These are phyloP conservation scores for Dittrichia graveolens DNA, from an alignment of 129 eudicot species.

Conservation along the genomic window DNA sequence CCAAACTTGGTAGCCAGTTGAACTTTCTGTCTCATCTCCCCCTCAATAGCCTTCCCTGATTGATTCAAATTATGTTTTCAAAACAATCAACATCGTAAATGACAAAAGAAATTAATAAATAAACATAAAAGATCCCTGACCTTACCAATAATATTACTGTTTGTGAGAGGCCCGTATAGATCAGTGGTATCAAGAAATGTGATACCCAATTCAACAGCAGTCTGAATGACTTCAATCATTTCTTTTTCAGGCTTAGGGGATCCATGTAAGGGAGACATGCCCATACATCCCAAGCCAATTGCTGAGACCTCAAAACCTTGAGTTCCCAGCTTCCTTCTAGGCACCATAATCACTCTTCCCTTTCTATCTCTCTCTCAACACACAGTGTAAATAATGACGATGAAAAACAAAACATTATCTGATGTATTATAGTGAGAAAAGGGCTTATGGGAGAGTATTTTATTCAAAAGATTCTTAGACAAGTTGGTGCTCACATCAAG, in stretches of 20 bases:
- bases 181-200: constrained; percentile 60
- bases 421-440: constrained; percentile 6
- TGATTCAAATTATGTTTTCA: too few species aligned
- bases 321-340: constrained; percentile 55
- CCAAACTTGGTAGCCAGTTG: constrained; percentile 58
- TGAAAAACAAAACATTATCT: constrained; percentile 8
- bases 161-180: constrained; percentile 52
- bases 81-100: neutral
- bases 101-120: neutral
- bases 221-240: constrained; percentile 47
- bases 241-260: constrained; percentile 46
- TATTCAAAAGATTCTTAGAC: constrained; percentile 17
- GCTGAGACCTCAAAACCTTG: constrained; percentile 57
- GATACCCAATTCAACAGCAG: constrained; percentile 49
- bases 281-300: constrained; percentile 63
- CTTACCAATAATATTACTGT: constrained; percentile 44
- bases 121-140: constrained; percentile 19
- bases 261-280: constrained; percentile 41
- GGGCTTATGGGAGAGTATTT: neutral
- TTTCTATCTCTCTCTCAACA: neutral
- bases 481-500: constrained; percentile 18
- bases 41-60: constrained; percentile 46
- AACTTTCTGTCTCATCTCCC: constrained; percentile 46
- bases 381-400: constrained; percentile 4
- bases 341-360: constrained; percentile 24